A percentile compares a stretch with the other conserved stretches of the same genome.
Evolutionary conservation across 2,329 filamentous ascomycete species (phyloP).

Genomic region (Arthrobotrys entomopaga): DNA sequence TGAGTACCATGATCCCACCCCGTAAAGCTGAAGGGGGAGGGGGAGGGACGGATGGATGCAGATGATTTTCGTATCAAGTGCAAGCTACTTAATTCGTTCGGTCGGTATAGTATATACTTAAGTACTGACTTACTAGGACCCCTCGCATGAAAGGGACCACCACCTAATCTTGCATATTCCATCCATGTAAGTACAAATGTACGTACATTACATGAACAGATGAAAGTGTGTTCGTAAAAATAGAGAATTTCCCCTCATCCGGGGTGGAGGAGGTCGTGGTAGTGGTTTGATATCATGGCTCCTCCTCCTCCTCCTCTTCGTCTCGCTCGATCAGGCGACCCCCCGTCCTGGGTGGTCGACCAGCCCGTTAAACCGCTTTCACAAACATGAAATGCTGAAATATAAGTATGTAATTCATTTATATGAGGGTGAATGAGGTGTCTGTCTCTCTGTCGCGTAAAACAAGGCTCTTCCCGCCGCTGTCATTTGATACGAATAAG

Average conservation of each 20-base stretch:
- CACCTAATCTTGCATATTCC: constrained; percentile 23
- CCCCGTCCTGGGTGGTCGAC: too few species aligned
- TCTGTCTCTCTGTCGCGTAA: background rate
- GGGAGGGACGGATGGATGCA: constrained; percentile 6
- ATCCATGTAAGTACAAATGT: too few species aligned
- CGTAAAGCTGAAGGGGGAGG: constrained; percentile 14
- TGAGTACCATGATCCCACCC: constrained; percentile 27
- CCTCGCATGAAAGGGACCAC: constrained; percentile 43
- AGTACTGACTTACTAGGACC: constrained; percentile 19
- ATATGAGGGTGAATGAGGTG: too few species aligned
- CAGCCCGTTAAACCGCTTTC: too few species aligned
- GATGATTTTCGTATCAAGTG: constrained; percentile 22
- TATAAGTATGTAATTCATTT: too few species aligned
- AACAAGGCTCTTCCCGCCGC: background rate
- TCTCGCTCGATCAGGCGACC: too few species aligned
- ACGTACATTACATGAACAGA: too few species aligned
- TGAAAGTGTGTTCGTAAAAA: too few species aligned
- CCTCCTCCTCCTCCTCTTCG: too few species aligned
- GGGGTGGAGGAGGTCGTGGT: background rate
- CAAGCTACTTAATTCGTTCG: too few species aligned
- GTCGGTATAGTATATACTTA: constrained; percentile 1
- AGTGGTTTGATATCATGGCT: too few species aligned
- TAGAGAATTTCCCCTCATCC: constrained; percentile 15
- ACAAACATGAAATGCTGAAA: background rate
- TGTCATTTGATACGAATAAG: background rate